Evolutionary conservation across 1,284 basidiomycete genomes (phyloP), one percentile per base, ranked within the genome.

Genomic region (Puccinia polysora): DNA sequence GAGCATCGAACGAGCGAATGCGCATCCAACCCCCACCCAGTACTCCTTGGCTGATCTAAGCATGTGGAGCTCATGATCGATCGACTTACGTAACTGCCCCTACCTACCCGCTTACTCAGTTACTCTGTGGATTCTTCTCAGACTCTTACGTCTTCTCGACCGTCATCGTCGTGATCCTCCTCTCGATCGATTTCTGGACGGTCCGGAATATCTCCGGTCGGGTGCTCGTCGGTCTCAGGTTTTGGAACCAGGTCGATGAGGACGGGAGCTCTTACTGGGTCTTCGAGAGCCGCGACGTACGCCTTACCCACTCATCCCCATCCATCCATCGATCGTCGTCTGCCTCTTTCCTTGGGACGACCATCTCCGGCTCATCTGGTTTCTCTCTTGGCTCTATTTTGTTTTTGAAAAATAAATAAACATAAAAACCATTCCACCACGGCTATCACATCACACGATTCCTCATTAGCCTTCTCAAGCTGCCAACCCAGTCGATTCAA

Each of bases 201-300:
- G 92, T 91, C 73, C 76, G 93, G 88, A 97, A 97, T 78, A 90
- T 97, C 25, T 86, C 92, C 0, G 93, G 93, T 1, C 83, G 94
- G 74, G 91, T 88, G 10, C 83, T 97, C 12, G 93, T 96, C 10
- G 93, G 93, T 12, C 81, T 97, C 75, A 84, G 93, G 70, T 97
- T 93, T 79, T 97, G 93, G 93, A 97, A 96, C 79, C 92, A 96
- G 81, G 91, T 97, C 14, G 91, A 96, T 77, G 92, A 95, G 69
- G 91, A 96, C 76, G 93, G 93, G 1, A 91, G 94, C 79, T 91
- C 89, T 78, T 91, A 88, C 75, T 96, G 92, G 92, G 92, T 96
- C 2, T 96, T 96, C 77, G 92, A 95, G 81, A 89, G 69, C 25
- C 74, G 75, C 2, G 75, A 73, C 65, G 76, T 76, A 32, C 52